Percentiles rank a stretch among this genome's conserved stretches.
Evolutionary conservation across 2,329 filamentous ascomycete genomes (phyloP).

Genomic region (Mycosphaerella sp.): DNA sequence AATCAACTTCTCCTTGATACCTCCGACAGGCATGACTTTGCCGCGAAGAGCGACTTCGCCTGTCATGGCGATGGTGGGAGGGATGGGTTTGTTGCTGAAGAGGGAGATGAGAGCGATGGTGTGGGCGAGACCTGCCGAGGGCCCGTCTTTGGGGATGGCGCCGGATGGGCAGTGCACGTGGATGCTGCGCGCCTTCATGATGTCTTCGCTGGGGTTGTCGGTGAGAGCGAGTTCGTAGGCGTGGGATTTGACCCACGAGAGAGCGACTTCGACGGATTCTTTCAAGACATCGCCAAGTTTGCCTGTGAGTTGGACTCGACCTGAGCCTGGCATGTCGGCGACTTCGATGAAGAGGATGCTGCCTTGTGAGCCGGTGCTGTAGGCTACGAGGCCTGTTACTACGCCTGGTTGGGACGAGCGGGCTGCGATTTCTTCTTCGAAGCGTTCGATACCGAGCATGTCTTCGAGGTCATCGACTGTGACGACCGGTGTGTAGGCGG

Average conservation of each 20-base stretch:
- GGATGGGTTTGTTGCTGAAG: conserved; percentile 78
- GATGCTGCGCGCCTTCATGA: conserved; percentile 90
- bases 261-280: conserved; percentile 90
- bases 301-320: conserved; percentile 88
- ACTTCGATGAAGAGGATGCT: conserved; percentile 98
- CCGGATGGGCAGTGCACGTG: conserved; percentile 96
- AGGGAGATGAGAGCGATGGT: conserved; percentile 88
- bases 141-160: conserved; percentile 89
- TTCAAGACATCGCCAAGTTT: conserved; percentile 96
- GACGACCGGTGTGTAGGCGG: conserved; percentile 64
- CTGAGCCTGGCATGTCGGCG: conserved; percentile 90
- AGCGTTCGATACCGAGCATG: conserved; percentile 88
- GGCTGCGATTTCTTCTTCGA: conserved; percentile 92
- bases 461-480: conserved; percentile 76
- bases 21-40: conserved; percentile 86
- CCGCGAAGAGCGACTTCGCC: conserved; percentile 74
- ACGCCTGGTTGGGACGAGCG: conserved; percentile 76
- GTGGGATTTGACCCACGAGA: conserved; percentile 96
- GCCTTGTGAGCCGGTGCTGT: conserved; percentile 85
- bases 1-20: conserved; percentile 98
- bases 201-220: conserved; percentile 72
- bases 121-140: conserved; percentile 80
- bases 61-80: conserved; percentile 93
- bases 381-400: conserved; percentile 92
- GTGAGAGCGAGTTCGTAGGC: conserved; percentile 85